Base-by-base conservation (phyloP, 1,139 yeast species). In the Hyphopichia pseudoburtonii region DNA sequence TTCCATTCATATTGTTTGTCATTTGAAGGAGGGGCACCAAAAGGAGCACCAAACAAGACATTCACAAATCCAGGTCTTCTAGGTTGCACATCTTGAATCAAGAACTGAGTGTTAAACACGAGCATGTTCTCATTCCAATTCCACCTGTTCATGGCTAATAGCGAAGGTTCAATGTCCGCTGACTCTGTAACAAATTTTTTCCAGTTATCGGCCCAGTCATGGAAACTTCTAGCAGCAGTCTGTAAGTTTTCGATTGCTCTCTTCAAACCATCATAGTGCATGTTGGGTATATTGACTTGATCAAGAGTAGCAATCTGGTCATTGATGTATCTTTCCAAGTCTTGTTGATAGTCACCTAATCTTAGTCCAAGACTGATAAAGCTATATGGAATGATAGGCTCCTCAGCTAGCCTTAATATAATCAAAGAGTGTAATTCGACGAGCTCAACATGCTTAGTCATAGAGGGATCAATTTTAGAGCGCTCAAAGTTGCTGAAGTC, bases 321-420 rank as follows among this genome's bases (percentile, higher is more conserved):
- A 2, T 51, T 37, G 2, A 75, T 69, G 45, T 73, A 76, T 4
- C 54, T 51, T 41, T 71, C 70, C 35, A 88, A 60, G 39, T 81
- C 85, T 15, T 64, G 58, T 14, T 72, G 54, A 46, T 75, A 76
- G 1, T 57, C 51, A 18, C 64, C 65, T 29, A 88, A 47, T 12
- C 64, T 62, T 2, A 63, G 55, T 2, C 78, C 78, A 43, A 80
- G 72, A 7, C 69, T 66, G 2, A 56, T 57, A 28, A 86, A 60
- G 52, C 83, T 78, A 50, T 76, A 84, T 2, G 96, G 96, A 12
- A 90, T 66, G 29, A 87, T 58, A 2, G 97, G 95, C 29, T 73
- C 77, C 50, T 90, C 96, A 0, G 81, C 75, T 14, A 86, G 55
- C 35, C 76, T 70, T 15, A 89, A 56, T 0, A 74, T 60, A 5